These are phyloP conservation scores for Colletotrichum higginsianum DNA, from an alignment of 2,329 filamentous ascomycete genomes.

Conservation along the genomic window DNA sequence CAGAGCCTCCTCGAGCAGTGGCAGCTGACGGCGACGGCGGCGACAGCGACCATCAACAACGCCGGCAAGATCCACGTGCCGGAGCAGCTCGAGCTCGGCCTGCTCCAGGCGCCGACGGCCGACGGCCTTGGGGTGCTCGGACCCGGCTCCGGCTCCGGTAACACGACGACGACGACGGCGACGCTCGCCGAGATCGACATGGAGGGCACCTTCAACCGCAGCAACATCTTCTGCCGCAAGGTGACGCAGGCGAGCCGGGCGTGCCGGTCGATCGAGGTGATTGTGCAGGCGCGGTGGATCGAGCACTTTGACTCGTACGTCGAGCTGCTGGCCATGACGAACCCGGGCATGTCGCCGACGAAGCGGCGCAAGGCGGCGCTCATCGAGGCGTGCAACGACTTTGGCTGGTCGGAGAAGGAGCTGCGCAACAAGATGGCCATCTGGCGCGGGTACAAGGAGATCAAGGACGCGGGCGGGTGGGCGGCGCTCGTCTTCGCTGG, in stretches of 20 bases:
- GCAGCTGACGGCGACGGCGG: slow-evolving; percentile 42
- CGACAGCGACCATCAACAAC: slow-evolving; percentile 43
- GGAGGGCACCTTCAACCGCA: slow-evolving; percentile 49
- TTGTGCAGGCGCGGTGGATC: slow-evolving; percentile 71
- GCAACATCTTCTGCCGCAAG: slow-evolving; percentile 51
- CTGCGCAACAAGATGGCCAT: slow-evolving; percentile 65
- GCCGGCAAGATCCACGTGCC: slow-evolving; percentile 36
- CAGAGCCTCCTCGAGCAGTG: slow-evolving; percentile 49
- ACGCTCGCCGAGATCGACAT: slow-evolving; percentile 26
- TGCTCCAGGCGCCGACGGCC: slow-evolving; percentile 37
- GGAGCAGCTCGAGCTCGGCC: slow-evolving; percentile 39
- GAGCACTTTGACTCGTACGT: slow-evolving; percentile 69
- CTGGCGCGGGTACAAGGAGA: slow-evolving; percentile 72
- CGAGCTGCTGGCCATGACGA: slow-evolving; percentile 55
- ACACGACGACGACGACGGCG: neutral
- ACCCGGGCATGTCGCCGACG: slow-evolving; percentile 57
- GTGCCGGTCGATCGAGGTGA: slow-evolving; percentile 70
- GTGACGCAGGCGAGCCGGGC: slow-evolving; percentile 62
- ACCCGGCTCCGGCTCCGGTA: too few species aligned
- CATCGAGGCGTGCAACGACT: slow-evolving; percentile 67
- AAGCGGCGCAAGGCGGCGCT: slow-evolving; percentile 67
- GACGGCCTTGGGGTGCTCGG: neutral
- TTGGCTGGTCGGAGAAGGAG: slow-evolving; percentile 71
- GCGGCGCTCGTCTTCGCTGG: slow-evolving; percentile 69
- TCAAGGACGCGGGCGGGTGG: slow-evolving; percentile 71